Evolutionary conservation across 1,284 basidiomycete genomes (phyloP), one percentile per base, ranked within the genome.

Genomic region (Ganoderma lingzhi): DNA sequence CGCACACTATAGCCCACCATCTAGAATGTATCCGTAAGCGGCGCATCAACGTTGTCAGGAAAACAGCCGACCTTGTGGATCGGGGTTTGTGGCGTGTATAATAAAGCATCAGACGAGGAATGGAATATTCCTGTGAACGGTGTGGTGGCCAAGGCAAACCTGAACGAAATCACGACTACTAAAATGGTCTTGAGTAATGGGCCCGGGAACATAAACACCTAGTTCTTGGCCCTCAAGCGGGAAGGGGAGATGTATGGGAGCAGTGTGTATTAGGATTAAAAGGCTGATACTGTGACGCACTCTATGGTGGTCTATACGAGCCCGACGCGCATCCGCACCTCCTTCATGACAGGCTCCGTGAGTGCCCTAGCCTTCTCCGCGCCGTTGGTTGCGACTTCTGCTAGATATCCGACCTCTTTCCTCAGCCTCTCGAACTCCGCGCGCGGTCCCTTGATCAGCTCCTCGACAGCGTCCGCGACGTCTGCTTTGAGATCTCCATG

Each of bases 401-500:
- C 80, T 53, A 98, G 80, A 76, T 92, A 95, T 2, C 76, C 84
- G 23, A 79, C 83, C 69, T 97, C 94, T 2, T 76, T 78, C 45
- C 85, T 80, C 30, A 98, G 77, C 70, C 87, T 84, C 74, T 88
- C 84, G 72, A 94, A 94, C 77, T 94, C 90, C 0, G 79, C 83
- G 55, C 96, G 85, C 9, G 97, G 94, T 0, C 84, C 83, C 58
- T 83, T 86, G n/a, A 98, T 76, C 60, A 90, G 79, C 71, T 88
- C 89, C 55, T 93, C 88, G 0, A 98, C 84, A 0, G 90, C 92
- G 3, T 94, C 93, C 0, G 86, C 85, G 1, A 96, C 89, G 51
- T 91, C 90, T 1, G 76, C 80, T 82, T 99, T 98, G 69, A 98
- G 81, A 30, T 87, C 78, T 0, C 87, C 90, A 68, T 93, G 93